phyloP scores from a whole-genome alignment of 2,329 filamentous ascomycete species.

The Scopulariopsis brevicaulis region DNA sequence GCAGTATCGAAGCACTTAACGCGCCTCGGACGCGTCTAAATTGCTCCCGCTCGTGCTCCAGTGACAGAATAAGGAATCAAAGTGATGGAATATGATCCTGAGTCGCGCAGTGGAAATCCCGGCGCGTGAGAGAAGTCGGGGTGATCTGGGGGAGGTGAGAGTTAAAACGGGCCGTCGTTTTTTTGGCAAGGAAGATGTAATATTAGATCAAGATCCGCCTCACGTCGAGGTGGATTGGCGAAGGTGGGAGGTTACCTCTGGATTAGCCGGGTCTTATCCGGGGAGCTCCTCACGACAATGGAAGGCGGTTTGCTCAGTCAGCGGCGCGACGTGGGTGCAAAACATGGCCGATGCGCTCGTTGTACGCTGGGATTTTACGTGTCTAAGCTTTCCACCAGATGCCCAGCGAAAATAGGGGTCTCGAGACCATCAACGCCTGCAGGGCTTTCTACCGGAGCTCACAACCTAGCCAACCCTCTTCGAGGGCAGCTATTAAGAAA shows the following conservation, averaged over 20 bases:
- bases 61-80: not conserved
- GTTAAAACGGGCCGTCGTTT: not conserved
- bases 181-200: not conserved
- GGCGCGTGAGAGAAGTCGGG: not conserved
- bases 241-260: not conserved
- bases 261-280: not conserved
- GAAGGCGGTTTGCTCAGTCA: not conserved
- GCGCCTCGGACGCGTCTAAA: constrained; percentile 41
- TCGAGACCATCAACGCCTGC: too few relatives aligned
- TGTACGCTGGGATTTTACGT: too few relatives aligned
- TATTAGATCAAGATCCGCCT: not conserved
- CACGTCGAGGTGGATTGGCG: not conserved
- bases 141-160: not conserved
- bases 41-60: not conserved
- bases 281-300: not conserved
- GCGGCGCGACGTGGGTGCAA: too few relatives aligned
- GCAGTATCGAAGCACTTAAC: constrained; percentile 32
- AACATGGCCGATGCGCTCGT: too few relatives aligned
- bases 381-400: too few relatives aligned
- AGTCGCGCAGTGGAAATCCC: not conserved
- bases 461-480: too few relatives aligned
- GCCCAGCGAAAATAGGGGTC: too few relatives aligned
- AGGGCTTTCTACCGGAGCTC: too few relatives aligned
- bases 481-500: too few relatives aligned
- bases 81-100: not conserved